Percentiles rank a stretch among this genome's conserved stretches.
Conservation (phyloP, 2,329 filamentous ascomycete species). For the Botrytis fabae region DNA sequence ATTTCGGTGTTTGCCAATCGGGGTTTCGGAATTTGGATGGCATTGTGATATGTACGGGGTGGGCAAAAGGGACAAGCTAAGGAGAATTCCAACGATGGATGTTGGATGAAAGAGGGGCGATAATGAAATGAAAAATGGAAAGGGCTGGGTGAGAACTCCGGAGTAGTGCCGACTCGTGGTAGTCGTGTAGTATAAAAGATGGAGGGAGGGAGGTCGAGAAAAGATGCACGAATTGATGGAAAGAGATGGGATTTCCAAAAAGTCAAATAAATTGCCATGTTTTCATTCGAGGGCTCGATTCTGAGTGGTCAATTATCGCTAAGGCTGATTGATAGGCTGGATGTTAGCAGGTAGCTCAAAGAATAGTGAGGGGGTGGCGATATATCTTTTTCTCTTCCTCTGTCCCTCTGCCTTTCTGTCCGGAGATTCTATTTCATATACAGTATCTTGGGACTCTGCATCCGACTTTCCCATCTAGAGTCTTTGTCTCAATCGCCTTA, state of each 20-base stretch:
- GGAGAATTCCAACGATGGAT: not conserved
- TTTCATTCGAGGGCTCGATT: not conserved
- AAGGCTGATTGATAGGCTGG: not conserved
- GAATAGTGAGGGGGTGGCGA: not conserved
- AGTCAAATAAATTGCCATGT: not conserved
- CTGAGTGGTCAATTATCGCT: not conserved
- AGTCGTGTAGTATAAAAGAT: not conserved
- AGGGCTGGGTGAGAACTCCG: not conserved
- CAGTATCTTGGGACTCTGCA: not conserved
- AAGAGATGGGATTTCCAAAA: not conserved
- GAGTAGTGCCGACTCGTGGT: not conserved
- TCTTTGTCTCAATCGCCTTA: not conserved
- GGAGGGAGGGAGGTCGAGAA: not conserved
- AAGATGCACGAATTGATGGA: not conserved
- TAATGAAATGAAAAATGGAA: not conserved
- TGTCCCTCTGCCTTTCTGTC: not conserved
- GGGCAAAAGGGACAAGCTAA: not conserved
- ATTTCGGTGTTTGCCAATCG: not conserved
- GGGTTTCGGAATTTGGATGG: not conserved
- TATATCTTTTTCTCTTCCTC: not conserved
- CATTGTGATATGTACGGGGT: not conserved
- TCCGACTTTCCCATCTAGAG: not conserved
- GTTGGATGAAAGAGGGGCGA: slow-evolving; percentile 1
- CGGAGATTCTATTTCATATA: not conserved
- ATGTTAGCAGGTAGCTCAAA: not conserved